Percentiles rank a stretch among this genome's conserved stretches.
Evolutionary conservation across 2,329 filamentous ascomycete species (phyloP).

Genomic region (Diatrype stigma): DNA sequence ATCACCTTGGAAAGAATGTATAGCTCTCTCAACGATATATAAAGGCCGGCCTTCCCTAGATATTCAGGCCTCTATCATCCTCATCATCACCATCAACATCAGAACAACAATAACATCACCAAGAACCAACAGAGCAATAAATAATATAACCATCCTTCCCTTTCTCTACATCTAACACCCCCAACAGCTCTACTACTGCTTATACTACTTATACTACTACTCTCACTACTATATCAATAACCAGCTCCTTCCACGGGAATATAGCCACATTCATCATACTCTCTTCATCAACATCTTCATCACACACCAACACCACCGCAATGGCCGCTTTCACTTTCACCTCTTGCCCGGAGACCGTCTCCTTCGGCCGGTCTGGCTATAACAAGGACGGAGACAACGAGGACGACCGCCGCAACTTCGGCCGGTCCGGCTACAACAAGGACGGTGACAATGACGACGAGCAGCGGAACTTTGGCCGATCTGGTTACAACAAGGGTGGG

Average conservation of each 20-base stretch:
- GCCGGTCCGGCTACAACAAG: slow-evolving; percentile 47
- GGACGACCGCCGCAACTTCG: slow-evolving; percentile 30
- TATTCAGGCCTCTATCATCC: slow-evolving; percentile 14
- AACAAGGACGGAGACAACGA: slow-evolving; percentile 34
- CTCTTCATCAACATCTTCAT: slow-evolving; percentile 3
- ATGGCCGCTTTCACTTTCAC: slow-evolving; percentile 33
- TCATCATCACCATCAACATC: slow-evolving; percentile 18
- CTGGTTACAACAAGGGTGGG: slow-evolving; percentile 31
- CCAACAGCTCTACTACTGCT: slow-evolving; percentile 10
- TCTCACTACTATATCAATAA: background rate
- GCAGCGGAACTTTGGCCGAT: slow-evolving; percentile 27
- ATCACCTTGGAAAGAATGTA: background rate
- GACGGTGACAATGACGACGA: slow-evolving; percentile 34
- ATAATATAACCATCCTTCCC: slow-evolving; percentile 7
- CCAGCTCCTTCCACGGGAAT: slow-evolving; percentile 13
- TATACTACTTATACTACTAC: slow-evolving; percentile 9
- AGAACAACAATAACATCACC: slow-evolving; percentile 8
- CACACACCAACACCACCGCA: slow-evolving; percentile 19
- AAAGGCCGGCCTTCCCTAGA: slow-evolving; percentile 13
- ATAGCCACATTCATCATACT: slow-evolving; percentile 2
- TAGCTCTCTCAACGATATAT: slow-evolving; percentile 15
- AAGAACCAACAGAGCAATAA: slow-evolving; percentile 1
- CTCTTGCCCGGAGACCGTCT: slow-evolving; percentile 29
- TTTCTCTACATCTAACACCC: slow-evolving; percentile 2
- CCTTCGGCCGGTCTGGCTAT: slow-evolving; percentile 41